Evolutionary conservation across 208 protist species (phyloP).

Genomic region (Trypanosoma melophagium): DNA sequence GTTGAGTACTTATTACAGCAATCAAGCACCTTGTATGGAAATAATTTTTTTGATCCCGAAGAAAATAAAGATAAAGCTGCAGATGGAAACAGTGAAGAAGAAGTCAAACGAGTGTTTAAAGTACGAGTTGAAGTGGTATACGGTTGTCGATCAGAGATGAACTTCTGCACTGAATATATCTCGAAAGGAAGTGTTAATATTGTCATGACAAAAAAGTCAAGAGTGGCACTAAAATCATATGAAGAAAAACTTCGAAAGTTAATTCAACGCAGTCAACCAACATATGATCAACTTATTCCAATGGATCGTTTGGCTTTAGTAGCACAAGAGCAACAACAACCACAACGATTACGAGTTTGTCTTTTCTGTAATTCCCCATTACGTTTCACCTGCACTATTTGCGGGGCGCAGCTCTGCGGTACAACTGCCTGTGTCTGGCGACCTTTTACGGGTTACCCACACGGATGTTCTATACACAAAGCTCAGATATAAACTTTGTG

Average conservation of each 20-base stretch:
- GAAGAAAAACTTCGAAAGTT: constrained; percentile 61
- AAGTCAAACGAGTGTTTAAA: constrained; percentile 8
- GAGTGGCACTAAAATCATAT: constrained; percentile 52
- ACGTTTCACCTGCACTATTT: constrained; percentile 63
- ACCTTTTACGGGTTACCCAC: constrained; percentile 57
- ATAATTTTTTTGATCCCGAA: not conserved
- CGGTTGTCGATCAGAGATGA: constrained; percentile 67
- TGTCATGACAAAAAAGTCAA: constrained; percentile 42
- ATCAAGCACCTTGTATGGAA: constrained; percentile 21
- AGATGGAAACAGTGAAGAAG: not conserved
- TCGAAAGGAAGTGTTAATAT: constrained; percentile 50
- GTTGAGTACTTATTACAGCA: constrained; percentile 62
- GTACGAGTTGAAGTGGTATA: constrained; percentile 79
- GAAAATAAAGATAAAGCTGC: not conserved
- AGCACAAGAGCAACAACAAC: constrained; percentile 6
- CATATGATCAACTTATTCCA: constrained; percentile 46
- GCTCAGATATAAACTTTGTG: constrained; percentile 20
- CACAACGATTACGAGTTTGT: constrained; percentile 30
- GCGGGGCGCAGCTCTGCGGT: constrained; percentile 71
- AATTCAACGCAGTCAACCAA: constrained; percentile 25
- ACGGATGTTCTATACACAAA: constrained; percentile 54
- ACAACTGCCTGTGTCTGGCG: constrained; percentile 38
- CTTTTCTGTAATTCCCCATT: constrained; percentile 48
- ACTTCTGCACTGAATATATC: constrained; percentile 80
- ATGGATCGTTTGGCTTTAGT: constrained; percentile 26